Base-by-base conservation (phyloP, 495 filamentous ascomycete genomes). In the Extremus antarcticus region DNA sequence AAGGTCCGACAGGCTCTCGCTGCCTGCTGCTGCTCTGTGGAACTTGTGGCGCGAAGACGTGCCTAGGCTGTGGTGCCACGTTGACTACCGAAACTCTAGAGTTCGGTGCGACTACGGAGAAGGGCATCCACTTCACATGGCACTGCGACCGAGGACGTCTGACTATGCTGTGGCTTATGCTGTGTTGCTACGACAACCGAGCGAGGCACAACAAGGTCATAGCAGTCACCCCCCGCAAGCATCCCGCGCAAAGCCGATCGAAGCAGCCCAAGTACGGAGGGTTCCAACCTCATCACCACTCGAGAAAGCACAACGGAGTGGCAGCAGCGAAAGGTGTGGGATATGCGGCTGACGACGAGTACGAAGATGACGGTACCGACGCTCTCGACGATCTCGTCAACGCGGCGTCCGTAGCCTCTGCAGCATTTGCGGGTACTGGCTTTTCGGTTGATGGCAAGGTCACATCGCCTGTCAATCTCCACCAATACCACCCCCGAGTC, bases 141-240 rank as follows among this genome's bases (percentile, higher is more conserved):
- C 65, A 64, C 54, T 66, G 65, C 50, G 59, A 63, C 39, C 43
- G 40, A 8, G 61, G 58, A 8, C 53, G 57, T 0, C 25, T 66
- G 7, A 60, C 60, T 50, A 20, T 68, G 13, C 51, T 66, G 25
- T 68, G 65, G 65, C 55, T 56, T n/a, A 11, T 61, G 0, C 55
- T 68, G 3, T 63, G 57, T 32, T 61, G 63, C 3, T 58, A 64
- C 32, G 65, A 68, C 38, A 22, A 19, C n/a, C 38, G 19, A 2
- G 24, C 39, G 1, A 55, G 38, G 25, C 11, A 50, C 35, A 45
- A 50, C 46, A 52, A 51, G 24, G 13, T n/a, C 7, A n/a, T 45
- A n/a, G 41, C 4, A 8, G n/a, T 17, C 8, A 45, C 20, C 7
- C 17, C 41, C 4, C 16, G 41, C 20, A n/a, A n/a, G 41, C 15